phyloP scores from a whole-genome alignment of 306 rosid species.

The Begonia peltatifolia region DNA sequence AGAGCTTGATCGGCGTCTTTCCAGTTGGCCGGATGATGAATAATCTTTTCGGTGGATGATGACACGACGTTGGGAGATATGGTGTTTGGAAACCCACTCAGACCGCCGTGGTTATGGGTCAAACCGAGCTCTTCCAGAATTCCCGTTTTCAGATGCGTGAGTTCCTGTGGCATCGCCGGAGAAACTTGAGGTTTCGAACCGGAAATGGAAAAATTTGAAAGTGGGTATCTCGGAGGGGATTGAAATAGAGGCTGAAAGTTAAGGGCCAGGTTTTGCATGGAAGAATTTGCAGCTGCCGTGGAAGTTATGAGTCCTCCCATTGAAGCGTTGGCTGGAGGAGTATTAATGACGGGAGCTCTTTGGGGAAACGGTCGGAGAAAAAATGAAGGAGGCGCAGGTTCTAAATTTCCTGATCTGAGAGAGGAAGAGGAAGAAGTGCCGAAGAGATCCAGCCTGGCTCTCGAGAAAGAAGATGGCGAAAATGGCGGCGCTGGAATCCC shows the following conservation, averaged over 20 bases:
- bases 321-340: conserved; percentile 2
- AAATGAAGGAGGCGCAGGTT: conserved; percentile 28
- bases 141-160: conserved; percentile 24
- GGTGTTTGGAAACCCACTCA: conserved; percentile 22
- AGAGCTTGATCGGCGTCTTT: too few relatives aligned
- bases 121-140: conserved; percentile 41
- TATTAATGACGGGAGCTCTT: conserved; percentile 11
- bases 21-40: too few relatives aligned
- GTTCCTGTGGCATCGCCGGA: conserved; percentile 18
- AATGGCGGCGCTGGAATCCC: conserved; percentile 96
- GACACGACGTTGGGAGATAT: conserved; percentile 19
- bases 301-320: conserved; percentile 12
- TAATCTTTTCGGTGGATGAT: conserved; percentile 6
- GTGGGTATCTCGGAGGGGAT: conserved; percentile 11
- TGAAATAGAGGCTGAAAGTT: conserved; percentile 20
- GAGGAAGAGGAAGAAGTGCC: conserved; percentile 26
- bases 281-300: conserved; percentile 9
- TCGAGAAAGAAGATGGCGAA: conserved; percentile 37
- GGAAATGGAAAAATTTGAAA: conserved; percentile 7
- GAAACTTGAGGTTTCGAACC: conserved; percentile 6
- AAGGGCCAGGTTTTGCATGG: conserved; percentile 9
- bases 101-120: conserved; percentile 9
- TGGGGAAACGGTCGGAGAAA: conserved; percentile 73
- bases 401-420: conserved; percentile 16
- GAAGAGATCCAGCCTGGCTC: conserved; percentile 62